These are phyloP conservation scores for Pichia sorboxylosa DNA, from an alignment of 1,139 yeast genomes.

Conservation along the genomic window DNA sequence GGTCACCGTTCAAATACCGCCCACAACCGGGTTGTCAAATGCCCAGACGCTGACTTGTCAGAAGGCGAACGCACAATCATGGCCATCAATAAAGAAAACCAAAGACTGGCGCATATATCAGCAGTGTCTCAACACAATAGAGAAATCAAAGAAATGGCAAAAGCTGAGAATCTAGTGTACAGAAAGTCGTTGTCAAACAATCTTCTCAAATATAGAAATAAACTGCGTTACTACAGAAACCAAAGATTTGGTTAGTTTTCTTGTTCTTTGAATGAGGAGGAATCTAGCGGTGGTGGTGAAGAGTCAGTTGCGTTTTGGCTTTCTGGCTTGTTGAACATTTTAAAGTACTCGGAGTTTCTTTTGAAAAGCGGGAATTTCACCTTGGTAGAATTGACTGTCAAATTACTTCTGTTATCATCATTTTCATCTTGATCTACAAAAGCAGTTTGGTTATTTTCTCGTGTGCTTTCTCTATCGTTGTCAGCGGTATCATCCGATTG, in stretches of 20 bases:
- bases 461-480: neutral
- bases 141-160: constrained; percentile 28
- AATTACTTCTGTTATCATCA: too few species aligned
- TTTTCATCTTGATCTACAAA: neutral
- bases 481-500: neutral
- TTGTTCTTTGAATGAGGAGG: too few species aligned
- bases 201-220: constrained; percentile 40
- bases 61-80: constrained; percentile 42
- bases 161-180: constrained; percentile 34
- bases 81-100: constrained; percentile 35
- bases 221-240: constrained; percentile 57
- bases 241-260: constrained; percentile 26
- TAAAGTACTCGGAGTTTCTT: neutral
- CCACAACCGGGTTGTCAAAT: constrained; percentile 31
- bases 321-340: neutral
- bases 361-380: too few species aligned
- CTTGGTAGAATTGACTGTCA: too few species aligned
- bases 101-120: constrained; percentile 9
- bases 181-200: constrained; percentile 32
- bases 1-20: constrained; percentile 40
- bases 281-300: neutral
- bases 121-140: constrained; percentile 20
- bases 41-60: constrained; percentile 11
- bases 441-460: neutral
- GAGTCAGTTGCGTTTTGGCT: neutral